Evolutionary conservation across 257 asterid genomes (phyloP), one percentile per base, ranked within the genome.

Genomic region (Solanum medicagineum): DNA sequence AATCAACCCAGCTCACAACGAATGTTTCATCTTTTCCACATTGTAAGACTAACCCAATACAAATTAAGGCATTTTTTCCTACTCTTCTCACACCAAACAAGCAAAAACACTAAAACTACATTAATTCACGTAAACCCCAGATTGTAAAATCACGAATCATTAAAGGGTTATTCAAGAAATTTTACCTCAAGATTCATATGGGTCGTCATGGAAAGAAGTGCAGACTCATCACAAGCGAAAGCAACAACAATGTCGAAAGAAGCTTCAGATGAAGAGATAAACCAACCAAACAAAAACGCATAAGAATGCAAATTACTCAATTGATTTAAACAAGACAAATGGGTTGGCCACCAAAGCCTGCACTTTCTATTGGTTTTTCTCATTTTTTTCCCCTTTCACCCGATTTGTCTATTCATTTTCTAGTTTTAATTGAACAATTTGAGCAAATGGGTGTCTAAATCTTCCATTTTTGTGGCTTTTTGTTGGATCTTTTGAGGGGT

Each of bases 291-390:
- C 74, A 94, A 86, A 86, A 91, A 91, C 86, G 84, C 87, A 86
- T 87, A 87, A 69, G 87, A 57, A 51, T 77, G 80, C 47, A 85
- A 73, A 56, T 75, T 66, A 54, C 47, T 62, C 73, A 36, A 71
- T 80, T 68, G 87, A 83, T 85, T 92, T 65, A 92, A 84, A 80
- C 94, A 89, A 26, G 87, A 84, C 44, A 94, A 89, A 90, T 91
- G 81, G 63, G 80, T 83, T 47, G 99, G 99, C 98, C 98, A 96
- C 99, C 99, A 96, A 36, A 96, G 87, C 95, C 99, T 91, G 90
- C 97, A 95, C 69, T 89, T 94, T 59, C 87, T 87, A 84, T 26
- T 53, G 47, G 17, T 9, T 53, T 65, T 79, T 79, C 65, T 53
- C 83, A 79, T 79, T 15, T 32, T 12, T 53, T 14, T 32, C 0